phyloP scores from a whole-genome alignment of 2,329 filamentous ascomycete species.

The Xylariaceae sp. region DNA sequence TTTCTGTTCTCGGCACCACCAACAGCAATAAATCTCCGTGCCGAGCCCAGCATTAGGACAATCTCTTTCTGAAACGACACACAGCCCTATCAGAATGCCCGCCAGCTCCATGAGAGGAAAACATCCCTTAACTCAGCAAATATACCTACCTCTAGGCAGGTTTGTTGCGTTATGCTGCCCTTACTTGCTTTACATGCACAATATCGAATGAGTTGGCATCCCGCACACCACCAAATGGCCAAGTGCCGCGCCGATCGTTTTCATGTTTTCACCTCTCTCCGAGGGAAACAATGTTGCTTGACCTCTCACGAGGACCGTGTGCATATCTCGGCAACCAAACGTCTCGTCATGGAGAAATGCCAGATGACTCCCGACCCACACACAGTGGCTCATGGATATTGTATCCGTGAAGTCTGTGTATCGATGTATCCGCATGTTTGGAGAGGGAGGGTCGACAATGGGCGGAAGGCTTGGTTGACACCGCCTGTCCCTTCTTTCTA shows the following conservation, averaged over 20 bases:
- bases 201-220: slow-evolving; percentile 31
- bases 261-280: slow-evolving; percentile 10
- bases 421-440: background rate
- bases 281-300: slow-evolving; percentile 24
- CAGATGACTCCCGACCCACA: slow-evolving; percentile 20
- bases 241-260: slow-evolving; percentile 35
- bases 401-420: background rate
- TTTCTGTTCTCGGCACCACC: background rate
- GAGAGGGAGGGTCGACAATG: background rate
- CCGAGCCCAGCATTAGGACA: slow-evolving; percentile 33
- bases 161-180: too few relatives aligned
- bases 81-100: slow-evolving; percentile 32
- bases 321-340: slow-evolving; percentile 19
- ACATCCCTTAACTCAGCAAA: slow-evolving; percentile 6
- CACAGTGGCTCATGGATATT: background rate
- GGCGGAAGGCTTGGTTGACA: slow-evolving; percentile 13
- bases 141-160: too few relatives aligned
- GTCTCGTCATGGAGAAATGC: slow-evolving; percentile 14
- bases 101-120: background rate
- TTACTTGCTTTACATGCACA: background rate
- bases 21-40: background rate
- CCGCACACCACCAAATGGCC: slow-evolving; percentile 31
- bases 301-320: slow-evolving; percentile 21
- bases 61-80: slow-evolving; percentile 39
- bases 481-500: slow-evolving; percentile 9